Evolutionary conservation across 805 yeast genomes (phyloP), one percentile per base, ranked within the genome.

Genomic region (Zygotorulaspora danielsina): DNA sequence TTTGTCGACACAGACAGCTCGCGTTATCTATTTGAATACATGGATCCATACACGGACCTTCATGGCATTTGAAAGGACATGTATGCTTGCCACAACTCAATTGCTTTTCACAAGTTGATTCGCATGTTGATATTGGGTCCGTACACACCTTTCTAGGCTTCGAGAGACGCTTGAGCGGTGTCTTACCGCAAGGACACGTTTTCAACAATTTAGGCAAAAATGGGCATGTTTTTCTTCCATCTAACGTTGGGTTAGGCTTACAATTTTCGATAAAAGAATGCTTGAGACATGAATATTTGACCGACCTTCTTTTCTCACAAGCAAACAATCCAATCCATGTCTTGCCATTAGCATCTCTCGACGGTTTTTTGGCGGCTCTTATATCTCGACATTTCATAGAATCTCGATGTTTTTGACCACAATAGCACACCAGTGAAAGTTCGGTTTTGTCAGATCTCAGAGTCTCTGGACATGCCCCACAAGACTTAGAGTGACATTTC

Each of bases 181-280:
- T 72, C 53, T 81, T 79, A 1, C 96, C 95, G 68, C 97, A 88
- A 25, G 81, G 83, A 63, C 97, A 88, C 1, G 76, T 72, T 19
- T 67, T 73, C n/a, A 81, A 59, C 1, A 64, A 47, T 12, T 68
- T 64, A 0, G 95, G 95, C 4, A 84, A 67, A 31, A 69, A 65
- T 9, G 81, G 83, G 63, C 97, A 88, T 18, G 59, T 58, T 41
- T 47, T 64, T 10, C 24, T 44, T 0, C 48, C 50, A 6, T 51
- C 31, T 53, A 48, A 34, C 6, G 59, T 45, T 24, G 59, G 63
- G 2, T 54, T 48, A 9, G 59, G 62, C 53, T 54, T 54, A 41
- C 70, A 62, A 0, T 66, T 48, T 15, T 72, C 66, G 0, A 81
- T 71, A 54, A 79, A 86, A 46, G 93, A 81, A 32, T 57, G 71